Evolutionary conservation across 441 rosid species (phyloP).

Genomic region (Aleurites moluccanus): DNA sequence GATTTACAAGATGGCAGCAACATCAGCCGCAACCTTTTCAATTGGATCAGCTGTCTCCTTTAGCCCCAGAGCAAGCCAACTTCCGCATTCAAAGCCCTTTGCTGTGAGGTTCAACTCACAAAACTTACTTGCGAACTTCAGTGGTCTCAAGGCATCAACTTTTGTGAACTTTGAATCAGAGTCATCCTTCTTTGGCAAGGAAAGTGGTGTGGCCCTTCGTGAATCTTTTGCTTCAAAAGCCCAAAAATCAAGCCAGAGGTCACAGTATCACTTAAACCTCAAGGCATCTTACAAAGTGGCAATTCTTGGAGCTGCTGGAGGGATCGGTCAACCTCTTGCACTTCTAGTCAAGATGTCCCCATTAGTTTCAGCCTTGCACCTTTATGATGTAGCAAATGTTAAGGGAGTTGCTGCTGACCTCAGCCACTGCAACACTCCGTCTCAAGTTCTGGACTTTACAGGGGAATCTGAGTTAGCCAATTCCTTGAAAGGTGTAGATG

Average conservation of each 20-base stretch:
- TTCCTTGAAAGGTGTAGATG: slow-evolving; percentile 71
- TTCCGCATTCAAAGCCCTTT: slow-evolving; percentile 42
- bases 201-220: slow-evolving; percentile 50
- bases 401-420: slow-evolving; percentile 97
- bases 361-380: slow-evolving; percentile 73
- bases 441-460: slow-evolving; percentile 80
- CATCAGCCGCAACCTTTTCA: slow-evolving; percentile 62
- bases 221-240: slow-evolving; percentile 40
- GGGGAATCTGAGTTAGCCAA: slow-evolving; percentile 75
- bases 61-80: slow-evolving; percentile 43
- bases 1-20: slow-evolving; percentile 63
- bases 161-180: slow-evolving; percentile 46
- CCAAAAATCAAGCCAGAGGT: slow-evolving; percentile 36
- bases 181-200: slow-evolving; percentile 59
- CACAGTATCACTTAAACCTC: slow-evolving; percentile 42
- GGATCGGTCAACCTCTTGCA: slow-evolving; percentile 92
- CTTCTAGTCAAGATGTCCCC: slow-evolving; percentile 96
- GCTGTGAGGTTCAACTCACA: slow-evolving; percentile 39
- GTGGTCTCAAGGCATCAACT: slow-evolving; percentile 61
- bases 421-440: slow-evolving; percentile 97
- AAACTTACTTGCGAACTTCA: slow-evolving; percentile 45
- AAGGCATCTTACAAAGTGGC: slow-evolving; percentile 93
- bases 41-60: slow-evolving; percentile 52
- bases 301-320: slow-evolving; percentile 94
- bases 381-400: slow-evolving; percentile 92